These are phyloP conservation scores for Nannizziopsis arthrosporioides DNA, from an alignment of 2,329 filamentous ascomycete species.

Conservation along the genomic window DNA sequence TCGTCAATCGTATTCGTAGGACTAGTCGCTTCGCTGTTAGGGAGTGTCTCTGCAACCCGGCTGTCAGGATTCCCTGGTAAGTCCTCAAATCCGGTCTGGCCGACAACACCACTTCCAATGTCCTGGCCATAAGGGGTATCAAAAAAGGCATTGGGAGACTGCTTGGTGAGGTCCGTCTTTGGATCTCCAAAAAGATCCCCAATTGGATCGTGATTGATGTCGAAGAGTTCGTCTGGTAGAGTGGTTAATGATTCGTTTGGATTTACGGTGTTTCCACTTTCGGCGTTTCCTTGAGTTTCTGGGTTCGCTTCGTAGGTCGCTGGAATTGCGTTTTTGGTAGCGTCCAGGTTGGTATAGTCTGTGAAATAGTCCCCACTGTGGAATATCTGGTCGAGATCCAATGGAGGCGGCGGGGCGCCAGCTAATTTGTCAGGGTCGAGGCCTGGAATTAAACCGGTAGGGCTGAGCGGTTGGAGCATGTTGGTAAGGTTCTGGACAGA, in stretches of 20 bases:
- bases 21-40: conserved; percentile 36
- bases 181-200: conserved; percentile 23
- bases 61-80: conserved; percentile 15
- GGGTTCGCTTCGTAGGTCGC: conserved; percentile 14
- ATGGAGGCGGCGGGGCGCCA: conserved; percentile 32
- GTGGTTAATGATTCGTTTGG: conserved; percentile 15
- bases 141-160: conserved; percentile 21
- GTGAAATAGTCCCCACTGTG: conserved; percentile 46
- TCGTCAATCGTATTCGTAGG: conserved; percentile 29
- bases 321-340: conserved; percentile 17
- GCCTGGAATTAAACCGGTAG: conserved; percentile 66
- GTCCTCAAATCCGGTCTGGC: background rate
- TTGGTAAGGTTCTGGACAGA: conserved; percentile 65
- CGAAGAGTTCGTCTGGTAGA: conserved; percentile 30
- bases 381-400: conserved; percentile 49
- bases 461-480: conserved; percentile 66
- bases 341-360: conserved; percentile 28
- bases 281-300: conserved; percentile 14
- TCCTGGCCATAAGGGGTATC: conserved; percentile 24
- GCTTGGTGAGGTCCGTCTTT: conserved; percentile 14
- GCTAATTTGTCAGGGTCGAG: conserved; percentile 33
- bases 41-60: conserved; percentile 32
- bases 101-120: conserved; percentile 12
- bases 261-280: conserved; percentile 12
- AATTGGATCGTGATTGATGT: conserved; percentile 23